Base-by-base conservation (phyloP, 192 early-diverging fungal genomes). In the Coemansia sp. region DNA sequence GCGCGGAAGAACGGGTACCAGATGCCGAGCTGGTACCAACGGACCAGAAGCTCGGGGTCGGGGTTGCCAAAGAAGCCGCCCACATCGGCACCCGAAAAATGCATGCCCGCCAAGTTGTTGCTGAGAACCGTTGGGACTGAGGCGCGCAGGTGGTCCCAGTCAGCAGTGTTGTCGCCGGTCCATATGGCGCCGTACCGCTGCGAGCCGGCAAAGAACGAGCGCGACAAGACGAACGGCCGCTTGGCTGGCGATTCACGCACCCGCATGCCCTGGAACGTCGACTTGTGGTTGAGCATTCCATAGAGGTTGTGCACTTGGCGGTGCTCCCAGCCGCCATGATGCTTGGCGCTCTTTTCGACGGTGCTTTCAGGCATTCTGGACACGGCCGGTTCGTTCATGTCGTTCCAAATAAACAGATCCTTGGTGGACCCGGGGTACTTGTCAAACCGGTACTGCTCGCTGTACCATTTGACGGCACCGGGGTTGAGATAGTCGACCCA, bases 331-430 rank as follows among this genome's bases (percentile, higher is more conserved):
- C 89, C 88, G 44, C 88, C 91, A 72, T 89, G 68, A 75, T 99
- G 98, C 64, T 93, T 80, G 57, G 88, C 85, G 73, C 97, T 95
- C 85, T 98, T 98, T 44, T 89, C 93, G 85, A 95, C 92, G 1
- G 97, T 96, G 45, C 93, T 94, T 69, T 99, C 98, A 33, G 98
- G 95, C 3, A 95, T 96, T 77, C 81, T 95, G 71, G 98, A 98
- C 4, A 98, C 90, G 7, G 91, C 89, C 0, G 95, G 96, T 83
- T 99, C 98, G 77, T 99, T 99, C 98, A 99, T 99, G 70, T 99
- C 98, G 83, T 98, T 98, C 98, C 98, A 99, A 0, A 94, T 91
- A 75, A 92, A 95, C 20, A 98, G 86, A 52, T 73, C 73, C 24
- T 84, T 81, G 16, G 94, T 93, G 6, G 92, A 92, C 23, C 91